Evolutionary conservation across 176 grass and related monocot genomes (phyloP).

Genomic region (Cenchrus fungigraminus): DNA sequence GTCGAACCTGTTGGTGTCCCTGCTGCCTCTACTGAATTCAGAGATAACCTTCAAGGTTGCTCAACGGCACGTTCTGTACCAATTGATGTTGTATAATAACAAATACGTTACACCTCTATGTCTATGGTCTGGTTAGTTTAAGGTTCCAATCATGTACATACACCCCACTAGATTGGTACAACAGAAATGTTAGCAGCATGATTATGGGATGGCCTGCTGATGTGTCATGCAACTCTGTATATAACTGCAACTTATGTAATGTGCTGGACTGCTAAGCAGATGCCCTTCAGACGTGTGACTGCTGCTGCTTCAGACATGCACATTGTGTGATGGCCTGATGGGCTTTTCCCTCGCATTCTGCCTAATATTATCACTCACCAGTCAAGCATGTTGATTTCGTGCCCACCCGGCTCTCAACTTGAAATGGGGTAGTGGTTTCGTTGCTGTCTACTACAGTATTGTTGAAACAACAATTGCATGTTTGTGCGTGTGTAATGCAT

Average conservation of each 20-base stretch:
- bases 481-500: neutral
- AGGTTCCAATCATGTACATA: constrained; percentile 34
- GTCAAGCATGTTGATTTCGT: neutral
- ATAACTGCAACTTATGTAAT: neutral
- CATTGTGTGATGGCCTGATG: neutral
- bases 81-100: constrained; percentile 48
- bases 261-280: neutral
- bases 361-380: neutral
- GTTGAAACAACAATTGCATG: neutral
- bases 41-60: constrained; percentile 51
- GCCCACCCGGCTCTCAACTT: neutral
- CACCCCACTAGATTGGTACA: neutral
- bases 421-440: neutral
- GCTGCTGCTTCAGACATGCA: neutral
- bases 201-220: neutral
- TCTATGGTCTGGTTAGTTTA: neutral
- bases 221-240: constrained; percentile 23
- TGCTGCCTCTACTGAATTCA: constrained; percentile 35
- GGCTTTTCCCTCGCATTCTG: neutral
- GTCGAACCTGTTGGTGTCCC: neutral
- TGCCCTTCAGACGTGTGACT: neutral
- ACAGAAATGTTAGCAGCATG: neutral
- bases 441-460: neutral
- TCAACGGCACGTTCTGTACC: constrained; percentile 37
- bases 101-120: neutral